phyloP scores from a whole-genome alignment of 192 early-diverging fungal genomes.

The Linnemannia elongata region DNA sequence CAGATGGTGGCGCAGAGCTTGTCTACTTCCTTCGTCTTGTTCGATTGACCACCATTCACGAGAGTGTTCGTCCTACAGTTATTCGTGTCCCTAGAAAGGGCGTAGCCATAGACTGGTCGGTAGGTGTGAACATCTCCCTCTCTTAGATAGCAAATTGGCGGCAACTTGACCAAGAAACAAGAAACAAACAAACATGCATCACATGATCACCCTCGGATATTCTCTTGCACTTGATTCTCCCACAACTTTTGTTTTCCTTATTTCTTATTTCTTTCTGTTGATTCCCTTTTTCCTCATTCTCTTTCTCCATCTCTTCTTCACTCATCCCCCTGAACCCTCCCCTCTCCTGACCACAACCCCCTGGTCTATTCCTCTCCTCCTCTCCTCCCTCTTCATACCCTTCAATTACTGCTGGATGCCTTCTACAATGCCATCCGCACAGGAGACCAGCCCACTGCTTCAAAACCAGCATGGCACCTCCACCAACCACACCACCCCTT shows the following conservation, averaged over 20 bases:
- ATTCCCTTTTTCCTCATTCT: neutral
- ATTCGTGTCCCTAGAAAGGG: neutral
- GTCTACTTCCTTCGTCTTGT: neutral
- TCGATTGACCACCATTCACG: neutral
- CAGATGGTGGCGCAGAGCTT: neutral
- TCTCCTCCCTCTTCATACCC: neutral
- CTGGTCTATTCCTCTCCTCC: neutral
- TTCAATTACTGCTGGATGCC: neutral
- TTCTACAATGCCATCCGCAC: neutral
- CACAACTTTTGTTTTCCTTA: too few species aligned
- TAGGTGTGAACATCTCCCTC: too few species aligned
- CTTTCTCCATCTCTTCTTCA: neutral
- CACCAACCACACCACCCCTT: neutral
- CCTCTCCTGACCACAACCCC: neutral
- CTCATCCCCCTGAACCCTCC: neutral
- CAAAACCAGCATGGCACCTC: neutral
- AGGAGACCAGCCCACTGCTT: constrained; percentile 38
- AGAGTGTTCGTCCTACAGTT: neutral
- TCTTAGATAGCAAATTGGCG: too few species aligned
- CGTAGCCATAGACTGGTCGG: too few species aligned
- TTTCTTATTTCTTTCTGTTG: too few species aligned
- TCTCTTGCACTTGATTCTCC: too few species aligned
- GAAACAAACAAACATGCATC: too few species aligned
- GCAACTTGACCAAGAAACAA: too few species aligned
- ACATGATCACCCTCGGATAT: too few species aligned